phyloP scores from a whole-genome alignment of 345 rosid species.

The Eucalyptus urophylla region DNA sequence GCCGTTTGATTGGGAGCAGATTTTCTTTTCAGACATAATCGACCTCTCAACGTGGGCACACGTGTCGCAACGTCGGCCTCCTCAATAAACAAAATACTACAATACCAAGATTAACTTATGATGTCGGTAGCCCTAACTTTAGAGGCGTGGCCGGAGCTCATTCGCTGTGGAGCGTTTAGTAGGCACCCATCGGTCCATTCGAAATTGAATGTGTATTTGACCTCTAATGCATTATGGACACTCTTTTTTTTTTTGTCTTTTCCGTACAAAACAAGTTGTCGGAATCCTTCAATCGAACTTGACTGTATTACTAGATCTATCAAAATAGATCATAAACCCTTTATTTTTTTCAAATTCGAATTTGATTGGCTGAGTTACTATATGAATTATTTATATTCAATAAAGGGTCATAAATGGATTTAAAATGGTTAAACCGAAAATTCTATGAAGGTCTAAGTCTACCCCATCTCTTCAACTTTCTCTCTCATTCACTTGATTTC shows the following conservation, averaged over 20 bases:
- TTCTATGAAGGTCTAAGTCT: too few species aligned
- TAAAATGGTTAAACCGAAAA: neutral
- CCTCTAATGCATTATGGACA: neutral
- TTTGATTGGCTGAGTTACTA: neutral
- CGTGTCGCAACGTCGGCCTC: neutral
- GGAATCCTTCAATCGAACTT: neutral
- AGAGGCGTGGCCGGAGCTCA: neutral
- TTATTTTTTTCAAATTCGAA: too few species aligned
- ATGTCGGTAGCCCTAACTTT: neutral
- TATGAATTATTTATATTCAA: neutral
- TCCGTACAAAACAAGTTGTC: accelerated
- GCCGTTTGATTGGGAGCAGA: neutral
- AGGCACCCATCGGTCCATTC: neutral
- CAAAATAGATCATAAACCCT: neutral
- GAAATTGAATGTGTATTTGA: neutral
- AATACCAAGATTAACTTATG: neutral
- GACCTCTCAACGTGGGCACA: neutral
- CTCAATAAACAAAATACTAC: neutral
- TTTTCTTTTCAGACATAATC: neutral
- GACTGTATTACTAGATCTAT: neutral
- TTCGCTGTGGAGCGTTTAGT: neutral
- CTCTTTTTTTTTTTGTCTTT: neutral
- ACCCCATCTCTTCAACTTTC: too few species aligned
- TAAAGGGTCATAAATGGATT: too few species aligned
- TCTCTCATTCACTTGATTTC: too few species aligned